Conservation (phyloP, 768 basidiomycete species). For the Leccinum barrowsii region DNA sequence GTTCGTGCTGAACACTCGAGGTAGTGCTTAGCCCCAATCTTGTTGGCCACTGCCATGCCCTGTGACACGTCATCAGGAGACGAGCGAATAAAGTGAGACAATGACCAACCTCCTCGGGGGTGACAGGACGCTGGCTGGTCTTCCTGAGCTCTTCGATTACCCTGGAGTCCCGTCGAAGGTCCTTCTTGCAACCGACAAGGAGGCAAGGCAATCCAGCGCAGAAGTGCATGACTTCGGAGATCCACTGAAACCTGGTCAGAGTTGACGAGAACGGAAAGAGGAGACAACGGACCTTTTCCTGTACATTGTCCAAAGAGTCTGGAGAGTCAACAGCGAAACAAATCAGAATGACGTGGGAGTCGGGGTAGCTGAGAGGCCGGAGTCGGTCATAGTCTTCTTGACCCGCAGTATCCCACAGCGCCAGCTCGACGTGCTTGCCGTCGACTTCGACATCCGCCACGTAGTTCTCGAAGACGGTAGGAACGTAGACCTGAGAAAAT, state of each 20-base stretch:
- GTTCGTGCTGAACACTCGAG: constrained; percentile 97
- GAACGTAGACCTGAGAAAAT: constrained; percentile 83
- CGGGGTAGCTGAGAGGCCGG: constrained; percentile 95
- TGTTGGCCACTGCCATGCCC: constrained; percentile 93
- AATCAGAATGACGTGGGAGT: constrained; percentile 99
- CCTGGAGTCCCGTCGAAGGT: constrained; percentile 88
- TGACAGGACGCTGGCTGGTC: constrained; percentile 93
- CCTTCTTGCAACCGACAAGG: constrained; percentile 99
- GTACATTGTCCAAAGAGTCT: constrained; percentile 98
- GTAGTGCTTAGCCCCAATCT: constrained; percentile 96
- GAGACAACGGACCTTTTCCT: constrained; percentile 82
- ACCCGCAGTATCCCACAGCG: constrained; percentile 99
- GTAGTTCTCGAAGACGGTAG: constrained; percentile 99
- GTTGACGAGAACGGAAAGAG: constrained; percentile 3
- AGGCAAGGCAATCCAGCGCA: constrained; percentile 93
- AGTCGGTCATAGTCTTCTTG: constrained; percentile 99
- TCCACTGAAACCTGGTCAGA: constrained; percentile 64
- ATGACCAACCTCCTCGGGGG: constrained; percentile 76
- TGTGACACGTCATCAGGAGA: constrained; percentile 30
- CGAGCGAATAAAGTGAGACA: background rate
- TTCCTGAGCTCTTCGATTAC: constrained; percentile 93
- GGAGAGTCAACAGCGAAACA: constrained; percentile 98
- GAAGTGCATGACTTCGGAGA: constrained; percentile 98
- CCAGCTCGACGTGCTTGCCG: constrained; percentile 96
- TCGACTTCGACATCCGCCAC: constrained; percentile 99